Evolutionary conservation across 2,329 filamentous ascomycete genomes (phyloP), one percentile per base, ranked within the genome.

Genomic region (Pseudopyricularia javanii): DNA sequence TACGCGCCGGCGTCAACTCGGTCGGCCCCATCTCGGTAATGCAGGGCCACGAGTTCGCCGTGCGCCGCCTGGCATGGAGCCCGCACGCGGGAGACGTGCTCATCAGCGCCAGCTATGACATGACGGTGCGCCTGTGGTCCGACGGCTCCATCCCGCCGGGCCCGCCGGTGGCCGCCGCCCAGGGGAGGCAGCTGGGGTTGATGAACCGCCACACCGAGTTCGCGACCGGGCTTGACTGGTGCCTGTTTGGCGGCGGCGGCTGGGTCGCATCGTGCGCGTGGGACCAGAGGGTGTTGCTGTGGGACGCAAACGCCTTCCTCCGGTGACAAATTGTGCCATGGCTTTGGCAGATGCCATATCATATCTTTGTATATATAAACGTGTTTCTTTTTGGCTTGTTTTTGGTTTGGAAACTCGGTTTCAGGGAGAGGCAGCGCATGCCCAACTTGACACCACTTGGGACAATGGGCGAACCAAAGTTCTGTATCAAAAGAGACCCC

Each of bases 171-270:
- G 47, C 49, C 7, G 22, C 35, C 3, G 26, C 24, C 4, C 50
- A 30, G 33, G 67, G 65, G 50, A 66, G 57, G 60, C 84, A 95
- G 67, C 71, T 95, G 60, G 91, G 90, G 3, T 70, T 89, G 37
- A 96, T 98, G 91, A 90, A 88, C 54, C 73, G 82, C 17, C 93
- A 98, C 67, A 96, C 91, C 1, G 93, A 98, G 70, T 98, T 98
- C 62, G 90, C 86, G 9, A 95, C 90, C 3, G 93, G 93, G 7
- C 87, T 97, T 1, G 93, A 98, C 66, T 98, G 94, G 93, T 98
- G 93, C 69, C 69, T 98, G 47, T 98, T 98, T 67, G 93, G 93
- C 4, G 86, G 82, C 24, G 91, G 95, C 58, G 93, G 93, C 5
- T 98, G 93, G 93, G 91, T 91, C 59, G 91, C 93, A 2, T 94